phyloP scores from a whole-genome alignment of 192 early-diverging fungal genomes.

The Chytriomyces sp. region DNA sequence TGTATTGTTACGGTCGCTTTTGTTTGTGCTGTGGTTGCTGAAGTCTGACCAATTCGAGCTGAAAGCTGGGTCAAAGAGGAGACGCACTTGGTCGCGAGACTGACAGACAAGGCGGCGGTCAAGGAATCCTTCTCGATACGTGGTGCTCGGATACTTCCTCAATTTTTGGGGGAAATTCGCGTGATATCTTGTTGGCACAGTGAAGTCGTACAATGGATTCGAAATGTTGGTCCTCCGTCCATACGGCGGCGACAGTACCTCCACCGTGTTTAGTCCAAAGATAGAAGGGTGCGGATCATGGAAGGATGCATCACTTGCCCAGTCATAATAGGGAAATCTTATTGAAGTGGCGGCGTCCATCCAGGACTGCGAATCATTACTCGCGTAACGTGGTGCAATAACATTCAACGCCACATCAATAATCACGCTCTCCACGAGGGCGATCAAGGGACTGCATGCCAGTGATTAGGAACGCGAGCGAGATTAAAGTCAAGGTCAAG shows the following conservation, averaged over 20 bases:
- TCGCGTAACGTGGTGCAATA: conserved; percentile 1
- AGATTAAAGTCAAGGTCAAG: no score
- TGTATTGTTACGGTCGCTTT: neutral
- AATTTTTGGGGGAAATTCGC: neutral
- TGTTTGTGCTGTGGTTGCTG: neutral
- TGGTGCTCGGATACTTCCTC: neutral
- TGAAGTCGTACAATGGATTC: conserved; percentile 6
- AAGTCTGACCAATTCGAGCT: conserved; percentile 7
- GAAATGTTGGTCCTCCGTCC: neutral
- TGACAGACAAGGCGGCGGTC: neutral
- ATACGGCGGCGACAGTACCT: neutral
- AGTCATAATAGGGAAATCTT: conserved; percentile 12
- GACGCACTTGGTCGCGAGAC: neutral
- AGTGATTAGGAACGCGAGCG: neutral
- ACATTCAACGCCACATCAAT: neutral
- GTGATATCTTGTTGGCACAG: neutral
- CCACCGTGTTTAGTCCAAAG: neutral
- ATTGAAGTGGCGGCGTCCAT: neutral
- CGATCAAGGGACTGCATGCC: conserved; percentile 5
- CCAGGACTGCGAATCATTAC: conserved; percentile 4
- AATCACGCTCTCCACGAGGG: conserved; percentile 1
- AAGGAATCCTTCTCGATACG: neutral
- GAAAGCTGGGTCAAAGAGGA: conserved; percentile 1
- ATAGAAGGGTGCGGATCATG: neutral
- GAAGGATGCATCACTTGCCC: neutral